These are phyloP conservation scores for Cadophora sp. DNA, from an alignment of 2,329 filamentous ascomycete species.

Conservation along the genomic window DNA sequence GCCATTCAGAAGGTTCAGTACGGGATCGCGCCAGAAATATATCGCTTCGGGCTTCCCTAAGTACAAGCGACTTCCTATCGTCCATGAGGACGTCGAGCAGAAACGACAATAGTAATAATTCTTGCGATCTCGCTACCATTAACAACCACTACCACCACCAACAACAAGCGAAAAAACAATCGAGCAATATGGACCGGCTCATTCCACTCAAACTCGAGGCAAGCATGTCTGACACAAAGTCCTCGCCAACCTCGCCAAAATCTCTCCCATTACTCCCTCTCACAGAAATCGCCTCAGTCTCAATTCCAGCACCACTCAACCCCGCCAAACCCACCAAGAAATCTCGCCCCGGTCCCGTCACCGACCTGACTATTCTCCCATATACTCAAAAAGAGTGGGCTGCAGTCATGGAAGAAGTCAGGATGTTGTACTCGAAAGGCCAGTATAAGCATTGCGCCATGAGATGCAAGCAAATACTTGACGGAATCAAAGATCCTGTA, in stretches of 20 bases:
- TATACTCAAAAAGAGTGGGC: slow-evolving; percentile 41
- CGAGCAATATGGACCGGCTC: slow-evolving; percentile 30
- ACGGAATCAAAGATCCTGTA: slow-evolving; percentile 42
- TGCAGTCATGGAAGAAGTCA: slow-evolving; percentile 43
- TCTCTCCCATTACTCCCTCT: slow-evolving; percentile 5
- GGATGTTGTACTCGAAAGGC: slow-evolving; percentile 38
- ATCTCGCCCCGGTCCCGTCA: slow-evolving; percentile 32
- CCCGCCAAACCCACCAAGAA: slow-evolving; percentile 20
- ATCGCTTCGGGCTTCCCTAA: slow-evolving; percentile 9
- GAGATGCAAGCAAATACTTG: slow-evolving; percentile 41
- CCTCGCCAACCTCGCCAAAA: slow-evolving; percentile 1
- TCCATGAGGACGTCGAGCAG: not conserved
- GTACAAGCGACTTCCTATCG: slow-evolving; percentile 11
- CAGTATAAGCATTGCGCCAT: slow-evolving; percentile 43
- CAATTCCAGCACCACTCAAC: slow-evolving; percentile 16
- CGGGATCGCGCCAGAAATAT: slow-evolving; percentile 13
- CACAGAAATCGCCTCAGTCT: slow-evolving; percentile 12
- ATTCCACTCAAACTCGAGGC: slow-evolving; percentile 34
- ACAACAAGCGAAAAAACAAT: slow-evolving; percentile 21
- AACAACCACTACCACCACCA: slow-evolving; percentile 15
- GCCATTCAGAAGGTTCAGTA: slow-evolving; percentile 14
- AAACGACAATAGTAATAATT: slow-evolving; percentile 1
- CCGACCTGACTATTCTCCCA: slow-evolving; percentile 36
- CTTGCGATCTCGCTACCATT: slow-evolving; percentile 16
- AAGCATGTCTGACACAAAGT: slow-evolving; percentile 18